phyloP scores from a whole-genome alignment of 768 basidiomycete genomes.

The Auricularia auricula-judae region DNA sequence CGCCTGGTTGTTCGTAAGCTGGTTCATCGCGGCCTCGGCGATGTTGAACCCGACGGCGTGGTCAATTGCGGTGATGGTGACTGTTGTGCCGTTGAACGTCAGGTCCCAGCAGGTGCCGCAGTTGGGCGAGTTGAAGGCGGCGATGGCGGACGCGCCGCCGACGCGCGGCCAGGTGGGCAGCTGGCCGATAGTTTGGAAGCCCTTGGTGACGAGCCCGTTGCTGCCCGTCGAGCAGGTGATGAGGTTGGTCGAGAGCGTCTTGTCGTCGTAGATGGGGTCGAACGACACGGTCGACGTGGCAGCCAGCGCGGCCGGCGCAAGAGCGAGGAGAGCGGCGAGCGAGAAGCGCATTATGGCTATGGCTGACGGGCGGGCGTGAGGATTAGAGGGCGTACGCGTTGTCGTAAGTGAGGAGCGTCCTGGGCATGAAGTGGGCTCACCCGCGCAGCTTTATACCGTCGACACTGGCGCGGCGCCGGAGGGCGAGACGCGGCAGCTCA shows the following conservation, averaged over 20 bases:
- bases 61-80: slow-evolving; percentile 42
- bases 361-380: too few relatives aligned
- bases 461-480: too few relatives aligned
- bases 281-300: slow-evolving; percentile 14
- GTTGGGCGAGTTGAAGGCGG: slow-evolving; percentile 36
- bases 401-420: too few relatives aligned
- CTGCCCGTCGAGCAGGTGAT: slow-evolving; percentile 6
- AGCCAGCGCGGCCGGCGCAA: neutral
- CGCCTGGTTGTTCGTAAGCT: slow-evolving; percentile 37
- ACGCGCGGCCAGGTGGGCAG: slow-evolving; percentile 51
- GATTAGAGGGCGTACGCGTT: too few relatives aligned
- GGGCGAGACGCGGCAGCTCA: too few relatives aligned
- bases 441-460: too few relatives aligned
- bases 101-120: slow-evolving; percentile 56
- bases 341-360: neutral
- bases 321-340: neutral
- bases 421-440: too few relatives aligned
- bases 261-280: slow-evolving; percentile 34
- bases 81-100: slow-evolving; percentile 30
- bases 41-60: slow-evolving; percentile 38
- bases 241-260: slow-evolving; percentile 4
- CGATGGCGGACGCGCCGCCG: slow-evolving; percentile 42
- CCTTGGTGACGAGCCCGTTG: slow-evolving; percentile 8
- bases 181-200: slow-evolving; percentile 37
- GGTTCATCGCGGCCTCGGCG: slow-evolving; percentile 42